A percentile compares a stretch with the other conserved stretches of the same genome.
Evolutionary conservation across 163 green algal species (phyloP).

Genomic region (Scenedesmus sp.): DNA sequence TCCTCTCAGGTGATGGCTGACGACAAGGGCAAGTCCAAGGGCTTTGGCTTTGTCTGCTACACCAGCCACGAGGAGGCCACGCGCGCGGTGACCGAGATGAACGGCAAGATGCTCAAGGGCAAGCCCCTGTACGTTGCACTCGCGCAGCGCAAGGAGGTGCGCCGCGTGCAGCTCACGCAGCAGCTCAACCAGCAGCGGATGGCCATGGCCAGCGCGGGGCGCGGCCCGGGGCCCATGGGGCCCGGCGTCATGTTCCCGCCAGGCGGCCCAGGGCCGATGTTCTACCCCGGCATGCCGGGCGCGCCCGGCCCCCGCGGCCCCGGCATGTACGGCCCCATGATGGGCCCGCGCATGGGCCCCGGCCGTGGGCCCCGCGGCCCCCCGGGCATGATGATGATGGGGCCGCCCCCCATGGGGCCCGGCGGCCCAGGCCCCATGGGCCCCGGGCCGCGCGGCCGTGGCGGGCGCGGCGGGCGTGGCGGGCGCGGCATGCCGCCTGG

Average conservation of each 20-base stretch:
- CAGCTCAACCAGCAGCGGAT: slow-evolving; percentile 64
- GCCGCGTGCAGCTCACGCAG: slow-evolving; percentile 83
- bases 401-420: not conserved
- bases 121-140: slow-evolving; percentile 97
- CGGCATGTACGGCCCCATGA: slow-evolving; percentile 76
- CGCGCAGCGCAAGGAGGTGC: slow-evolving; percentile 95
- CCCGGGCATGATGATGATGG: slow-evolving; percentile 51
- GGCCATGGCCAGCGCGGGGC: slow-evolving; percentile 50
- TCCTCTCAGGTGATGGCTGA: slow-evolving; percentile 95
- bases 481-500: slow-evolving; percentile 55
- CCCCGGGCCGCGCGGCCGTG: slow-evolving; percentile 53
- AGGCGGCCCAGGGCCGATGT: slow-evolving; percentile 58
- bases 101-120: slow-evolving; percentile 92
- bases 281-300: slow-evolving; percentile 59
- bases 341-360: slow-evolving; percentile 61
- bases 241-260: slow-evolving; percentile 48
- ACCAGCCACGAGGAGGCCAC: slow-evolving; percentile 88
- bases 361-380: slow-evolving; percentile 56
- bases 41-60: slow-evolving; percentile 95
- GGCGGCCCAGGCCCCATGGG: slow-evolving; percentile 42
- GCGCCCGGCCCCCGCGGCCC: slow-evolving; percentile 57
- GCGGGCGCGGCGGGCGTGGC: slow-evolving; percentile 56
- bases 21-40: slow-evolving; percentile 88
- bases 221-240: slow-evolving; percentile 66
- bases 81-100: slow-evolving; percentile 93